Conservation (phyloP, 2,329 filamentous ascomycete species). For the Cadophora sp. region DNA sequence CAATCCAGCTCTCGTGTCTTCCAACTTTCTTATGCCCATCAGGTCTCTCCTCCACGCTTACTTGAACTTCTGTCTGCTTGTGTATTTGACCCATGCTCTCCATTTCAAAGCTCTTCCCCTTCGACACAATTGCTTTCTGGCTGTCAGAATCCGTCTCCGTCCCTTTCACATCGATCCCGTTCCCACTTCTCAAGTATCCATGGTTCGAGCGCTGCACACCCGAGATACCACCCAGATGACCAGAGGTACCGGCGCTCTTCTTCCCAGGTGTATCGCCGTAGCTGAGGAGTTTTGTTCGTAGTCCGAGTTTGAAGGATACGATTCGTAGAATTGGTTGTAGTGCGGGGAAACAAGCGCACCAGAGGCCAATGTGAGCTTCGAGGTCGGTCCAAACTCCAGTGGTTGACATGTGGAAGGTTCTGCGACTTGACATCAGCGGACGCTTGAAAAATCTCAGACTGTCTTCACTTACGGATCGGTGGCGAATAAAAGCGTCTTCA, state of each 20-base stretch:
- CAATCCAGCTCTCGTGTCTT: constrained; percentile 12
- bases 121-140: constrained; percentile 16
- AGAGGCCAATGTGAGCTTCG: constrained; percentile 52
- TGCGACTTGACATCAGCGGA: constrained; percentile 12
- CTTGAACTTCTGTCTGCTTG: constrained; percentile 13
- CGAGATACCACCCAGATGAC: not conserved
- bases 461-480: constrained; percentile 31
- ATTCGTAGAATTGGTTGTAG: constrained; percentile 49
- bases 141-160: constrained; percentile 15
- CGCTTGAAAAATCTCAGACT: not conserved
- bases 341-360: constrained; percentile 51
- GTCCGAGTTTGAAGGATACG: constrained; percentile 41
- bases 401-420: constrained; percentile 48
- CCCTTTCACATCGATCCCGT: constrained; percentile 2
- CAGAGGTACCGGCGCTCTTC: not conserved
- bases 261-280: constrained; percentile 19
- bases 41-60: constrained; percentile 4
- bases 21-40: not conserved
- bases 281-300: constrained; percentile 21
- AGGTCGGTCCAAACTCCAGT: constrained; percentile 50
- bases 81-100: not conserved
- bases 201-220: constrained; percentile 15
- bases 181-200: constrained; percentile 15
- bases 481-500: constrained; percentile 28
- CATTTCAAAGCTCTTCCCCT: constrained; percentile 19